Base-by-base conservation (phyloP, 2,329 filamentous ascomycete genomes). In the Boeremia exigua region DNA sequence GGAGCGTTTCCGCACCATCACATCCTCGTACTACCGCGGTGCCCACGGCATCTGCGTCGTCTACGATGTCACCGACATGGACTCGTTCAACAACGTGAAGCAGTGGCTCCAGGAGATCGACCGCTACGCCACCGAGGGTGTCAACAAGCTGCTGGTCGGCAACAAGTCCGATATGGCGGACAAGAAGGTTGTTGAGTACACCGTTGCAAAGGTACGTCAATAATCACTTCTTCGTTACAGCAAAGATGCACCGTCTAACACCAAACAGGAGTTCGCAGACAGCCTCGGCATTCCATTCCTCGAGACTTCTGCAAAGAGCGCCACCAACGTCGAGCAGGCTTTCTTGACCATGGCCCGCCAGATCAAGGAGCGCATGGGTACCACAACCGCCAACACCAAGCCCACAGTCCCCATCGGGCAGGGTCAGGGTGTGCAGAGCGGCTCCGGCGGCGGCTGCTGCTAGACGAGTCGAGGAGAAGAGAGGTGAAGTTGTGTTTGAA, bases 121-220 rank as follows among this genome's bases (percentile, higher is more conserved):
- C 83, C 89, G 95, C 78, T 98, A 99, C 75, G 95, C 95, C 70
- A 99, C 95, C 68, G 95, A 99, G 82, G 95, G 95, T 66, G 95
- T 99, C 75, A 99, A 99, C 88, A 99, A 99, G 86, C 86, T 99
- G 66, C 88, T 99, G 60, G 94, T 99, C 61, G 95, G 95, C 75
- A 99, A 99, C 90, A 99, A 99, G 90, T 96, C 92, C 81, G 95
- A 99, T 90, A 98, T 99, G 92, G 88, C 94, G 58, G 95, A 99
- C 82, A 99, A 99, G 90, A 99, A 98, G 85, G 95, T 98, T 36
- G 95, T 99, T 61, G 95, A 99, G 80, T 99, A 99, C 86, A 96
- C 92, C 63, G 95, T 98, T 68, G 95, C 95, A 70, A 99, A 99
- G 91, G 95, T 97, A 83, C 27, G n/a, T 29, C 17, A 23, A 23